A percentile compares a stretch with the other conserved stretches of the same genome.
Conservation (phyloP, 2,329 filamentous ascomycete genomes). For the Harringtonia lauricola region DNA sequence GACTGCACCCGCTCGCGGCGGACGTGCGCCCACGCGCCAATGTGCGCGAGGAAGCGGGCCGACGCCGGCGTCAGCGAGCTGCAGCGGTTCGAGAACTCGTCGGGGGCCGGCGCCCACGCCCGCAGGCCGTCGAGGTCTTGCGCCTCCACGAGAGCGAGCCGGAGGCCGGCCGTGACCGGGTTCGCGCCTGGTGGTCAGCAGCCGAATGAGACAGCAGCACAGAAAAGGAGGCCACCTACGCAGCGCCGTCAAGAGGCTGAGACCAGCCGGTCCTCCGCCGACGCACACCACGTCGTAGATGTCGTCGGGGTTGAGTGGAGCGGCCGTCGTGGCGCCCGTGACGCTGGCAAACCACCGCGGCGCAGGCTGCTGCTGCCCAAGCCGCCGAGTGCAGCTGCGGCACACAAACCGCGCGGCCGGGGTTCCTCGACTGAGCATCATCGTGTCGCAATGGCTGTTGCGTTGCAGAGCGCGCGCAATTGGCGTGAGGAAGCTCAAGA, state of each 20-base stretch:
- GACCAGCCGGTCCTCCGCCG: slow-evolving; percentile 77
- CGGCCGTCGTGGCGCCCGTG: slow-evolving; percentile 7
- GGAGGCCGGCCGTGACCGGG: slow-evolving; percentile 62
- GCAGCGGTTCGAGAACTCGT: slow-evolving; percentile 83
- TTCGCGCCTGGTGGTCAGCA: slow-evolving; percentile 49
- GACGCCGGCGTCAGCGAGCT: slow-evolving; percentile 88
- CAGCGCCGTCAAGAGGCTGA: slow-evolving; percentile 69
- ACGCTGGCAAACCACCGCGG: slow-evolving; percentile 31
- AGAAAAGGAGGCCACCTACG: slow-evolving; percentile 36
- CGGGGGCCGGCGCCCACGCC: slow-evolving; percentile 53
- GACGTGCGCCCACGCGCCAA: slow-evolving; percentile 78
- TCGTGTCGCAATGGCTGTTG: background rate
- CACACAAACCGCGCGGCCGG: slow-evolving; percentile 24
- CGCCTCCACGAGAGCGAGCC: slow-evolving; percentile 80
- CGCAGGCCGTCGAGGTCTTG: slow-evolving; percentile 67
- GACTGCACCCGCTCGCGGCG: slow-evolving; percentile 64
- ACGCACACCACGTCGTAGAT: slow-evolving; percentile 92
- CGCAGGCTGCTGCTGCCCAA: slow-evolving; percentile 15
- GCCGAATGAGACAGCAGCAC: background rate
- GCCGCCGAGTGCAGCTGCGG: slow-evolving; percentile 31
- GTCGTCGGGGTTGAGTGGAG: slow-evolving; percentile 38
- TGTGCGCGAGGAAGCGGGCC: slow-evolving; percentile 67
- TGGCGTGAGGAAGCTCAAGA: background rate
- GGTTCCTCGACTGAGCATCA: slow-evolving; percentile 6
- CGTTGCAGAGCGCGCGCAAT: background rate